phyloP scores from a whole-genome alignment of 2,329 filamentous ascomycete species.

The Hirsutella rhossiliensis region DNA sequence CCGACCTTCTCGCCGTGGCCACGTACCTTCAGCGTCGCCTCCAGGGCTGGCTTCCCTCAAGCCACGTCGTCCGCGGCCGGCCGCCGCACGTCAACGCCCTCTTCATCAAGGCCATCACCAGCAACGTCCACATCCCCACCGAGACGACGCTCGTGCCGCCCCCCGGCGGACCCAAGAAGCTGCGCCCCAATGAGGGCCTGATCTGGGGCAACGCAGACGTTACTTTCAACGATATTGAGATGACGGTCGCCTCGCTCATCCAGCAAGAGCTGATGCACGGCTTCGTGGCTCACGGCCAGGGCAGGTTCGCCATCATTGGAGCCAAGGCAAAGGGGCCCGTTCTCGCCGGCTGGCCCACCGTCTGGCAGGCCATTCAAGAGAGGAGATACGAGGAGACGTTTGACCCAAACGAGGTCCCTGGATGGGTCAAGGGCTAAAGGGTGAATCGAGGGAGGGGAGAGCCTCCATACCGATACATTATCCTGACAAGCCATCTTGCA shows the following conservation, averaged over 20 bases:
- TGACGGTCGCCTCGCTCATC: conserved; percentile 62
- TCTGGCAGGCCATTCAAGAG: conserved; percentile 56
- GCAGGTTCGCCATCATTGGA: conserved; percentile 72
- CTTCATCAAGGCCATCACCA: conserved; percentile 38
- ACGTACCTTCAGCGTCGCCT: conserved; percentile 52
- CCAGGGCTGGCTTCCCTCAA: conserved; percentile 41
- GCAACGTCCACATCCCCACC: conserved; percentile 26
- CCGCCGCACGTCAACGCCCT: conserved; percentile 34
- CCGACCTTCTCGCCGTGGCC: conserved; percentile 53
- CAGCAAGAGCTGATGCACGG: conserved; percentile 73
- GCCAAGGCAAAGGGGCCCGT: conserved; percentile 55
- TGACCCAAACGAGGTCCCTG: conserved; percentile 57
- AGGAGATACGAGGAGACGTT: conserved; percentile 45
- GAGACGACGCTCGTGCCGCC: conserved; percentile 34
- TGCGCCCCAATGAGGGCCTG: conserved; percentile 45
- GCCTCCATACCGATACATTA: background rate
- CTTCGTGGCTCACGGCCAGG: conserved; percentile 67
- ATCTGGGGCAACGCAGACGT: conserved; percentile 52
- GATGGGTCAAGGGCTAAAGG: conserved; percentile 51
- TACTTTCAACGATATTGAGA: conserved; percentile 58
- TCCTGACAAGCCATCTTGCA: background rate
- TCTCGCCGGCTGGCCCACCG: conserved; percentile 61
- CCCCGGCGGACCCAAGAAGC: conserved; percentile 30
- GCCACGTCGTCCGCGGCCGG: conserved; percentile 17
- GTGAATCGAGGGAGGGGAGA: background rate